These are phyloP conservation scores for Dichotomopilus funicola DNA, from an alignment of 2,329 filamentous ascomycete genomes.

Conservation along the genomic window DNA sequence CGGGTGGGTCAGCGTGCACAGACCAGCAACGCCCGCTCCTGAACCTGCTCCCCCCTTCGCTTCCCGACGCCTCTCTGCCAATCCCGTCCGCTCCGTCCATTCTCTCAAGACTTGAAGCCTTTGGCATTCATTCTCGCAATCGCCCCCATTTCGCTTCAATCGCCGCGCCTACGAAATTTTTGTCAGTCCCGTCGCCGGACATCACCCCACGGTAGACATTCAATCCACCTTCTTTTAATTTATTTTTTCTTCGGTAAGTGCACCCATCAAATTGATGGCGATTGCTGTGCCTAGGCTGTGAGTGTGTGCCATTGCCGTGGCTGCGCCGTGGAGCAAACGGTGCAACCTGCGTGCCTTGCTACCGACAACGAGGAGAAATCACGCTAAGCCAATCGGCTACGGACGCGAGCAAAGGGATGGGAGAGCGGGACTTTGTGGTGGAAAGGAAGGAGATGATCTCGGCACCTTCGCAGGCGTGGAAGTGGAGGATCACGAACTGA, in stretches of 20 bases:
- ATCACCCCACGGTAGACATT: not conserved
- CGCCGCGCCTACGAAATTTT: conserved; percentile 10
- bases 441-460: not conserved
- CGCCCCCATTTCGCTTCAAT: conserved; percentile 18
- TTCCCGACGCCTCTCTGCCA: conserved; percentile 16
- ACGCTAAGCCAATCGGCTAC: conserved; percentile 14
- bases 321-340: conserved; percentile 12
- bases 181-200: conserved; percentile 2
- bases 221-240: not conserved
- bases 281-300: not conserved
- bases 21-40: conserved; percentile 16
- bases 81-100: conserved; percentile 20
- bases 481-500: too few species aligned
- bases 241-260: conserved; percentile 9
- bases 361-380: conserved; percentile 11
- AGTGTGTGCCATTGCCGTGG: not conserved
- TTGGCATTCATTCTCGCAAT: conserved; percentile 10
- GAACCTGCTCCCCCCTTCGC: conserved; percentile 13
- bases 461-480: not conserved
- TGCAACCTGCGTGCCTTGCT: conserved; percentile 10
- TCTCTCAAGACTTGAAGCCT: conserved; percentile 13
- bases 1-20: conserved; percentile 12
- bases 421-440: not conserved
- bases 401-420: not conserved
- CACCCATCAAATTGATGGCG: not conserved